Evolutionary conservation across 352 stramenopile genomes (phyloP).

Genomic region (Pythium biforme): DNA sequence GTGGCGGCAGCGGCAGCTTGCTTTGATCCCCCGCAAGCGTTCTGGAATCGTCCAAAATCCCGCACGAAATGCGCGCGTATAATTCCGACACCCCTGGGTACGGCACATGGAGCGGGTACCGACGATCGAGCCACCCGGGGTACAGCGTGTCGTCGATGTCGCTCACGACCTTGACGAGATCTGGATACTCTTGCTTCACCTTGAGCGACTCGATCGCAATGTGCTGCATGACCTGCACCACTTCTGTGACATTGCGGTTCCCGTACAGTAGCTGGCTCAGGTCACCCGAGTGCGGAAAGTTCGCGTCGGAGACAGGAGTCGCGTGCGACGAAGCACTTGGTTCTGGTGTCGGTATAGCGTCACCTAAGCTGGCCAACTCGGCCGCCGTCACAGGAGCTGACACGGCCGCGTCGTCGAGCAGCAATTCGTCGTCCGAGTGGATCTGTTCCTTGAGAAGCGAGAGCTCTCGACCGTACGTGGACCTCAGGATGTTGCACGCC

Average conservation of each 20-base stretch:
- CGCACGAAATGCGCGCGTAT: conserved; percentile 59
- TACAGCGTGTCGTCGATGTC: conserved; percentile 87
- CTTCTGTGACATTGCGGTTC: conserved; percentile 79
- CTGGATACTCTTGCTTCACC: conserved; percentile 49
- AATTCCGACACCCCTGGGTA: conserved; percentile 80
- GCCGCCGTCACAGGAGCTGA: conserved; percentile 17
- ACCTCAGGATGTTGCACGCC: conserved; percentile 66
- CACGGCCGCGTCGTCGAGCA: conserved; percentile 24
- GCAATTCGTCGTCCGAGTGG: conserved; percentile 59
- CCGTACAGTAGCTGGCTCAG: conserved; percentile 74
- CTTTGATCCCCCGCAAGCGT: background rate
- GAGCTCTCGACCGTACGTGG: conserved; percentile 65
- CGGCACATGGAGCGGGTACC: conserved; percentile 71
- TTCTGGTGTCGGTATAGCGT: background rate
- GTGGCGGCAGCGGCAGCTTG: conserved; percentile 30
- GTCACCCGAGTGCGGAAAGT: conserved; percentile 65
- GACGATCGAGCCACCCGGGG: conserved; percentile 70
- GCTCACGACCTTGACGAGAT: conserved; percentile 84
- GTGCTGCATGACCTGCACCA: conserved; percentile 82
- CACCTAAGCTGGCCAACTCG: background rate
- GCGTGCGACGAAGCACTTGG: conserved; percentile 1
- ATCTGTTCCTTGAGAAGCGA: conserved; percentile 82
- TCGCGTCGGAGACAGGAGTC: conserved; percentile 21
- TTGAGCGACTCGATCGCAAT: conserved; percentile 77
- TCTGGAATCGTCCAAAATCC: conserved; percentile 35